Percentiles rank a stretch among this genome's conserved stretches.
Conservation (phyloP, 2,329 filamentous ascomycete genomes). For the Diaporthe velutina region DNA sequence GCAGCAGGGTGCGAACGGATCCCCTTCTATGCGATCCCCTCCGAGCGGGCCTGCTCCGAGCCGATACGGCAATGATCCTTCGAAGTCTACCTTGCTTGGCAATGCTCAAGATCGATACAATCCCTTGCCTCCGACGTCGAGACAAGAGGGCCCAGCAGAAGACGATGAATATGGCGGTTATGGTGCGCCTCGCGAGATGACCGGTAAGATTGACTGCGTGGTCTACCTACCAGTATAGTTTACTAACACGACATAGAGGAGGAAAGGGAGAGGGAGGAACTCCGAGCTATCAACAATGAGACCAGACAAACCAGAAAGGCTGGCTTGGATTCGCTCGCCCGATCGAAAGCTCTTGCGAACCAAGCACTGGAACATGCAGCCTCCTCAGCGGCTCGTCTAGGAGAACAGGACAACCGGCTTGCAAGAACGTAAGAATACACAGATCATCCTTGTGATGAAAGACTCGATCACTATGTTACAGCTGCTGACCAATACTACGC, state of each 20-base stretch:
- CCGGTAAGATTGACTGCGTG: not conserved
- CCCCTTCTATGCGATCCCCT: not conserved
- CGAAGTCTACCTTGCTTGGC: conserved; percentile 23
- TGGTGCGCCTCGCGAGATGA: conserved; percentile 78
- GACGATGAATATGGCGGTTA: conserved; percentile 62
- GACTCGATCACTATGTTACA: not conserved
- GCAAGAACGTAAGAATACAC: conserved; percentile 70
- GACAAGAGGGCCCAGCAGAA: not conserved
- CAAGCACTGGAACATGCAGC: not conserved
- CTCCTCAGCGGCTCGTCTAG: conserved; percentile 74
- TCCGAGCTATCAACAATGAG: conserved; percentile 79
- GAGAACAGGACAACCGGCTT: conserved; percentile 83
- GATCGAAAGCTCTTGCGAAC: conserved; percentile 63
- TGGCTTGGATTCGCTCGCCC: conserved; percentile 73
- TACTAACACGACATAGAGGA: conserved; percentile 71
- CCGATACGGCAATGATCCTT: not conserved
- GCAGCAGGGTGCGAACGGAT: conserved; percentile 34
- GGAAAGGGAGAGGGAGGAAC: conserved; percentile 79
- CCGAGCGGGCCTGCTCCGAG: not conserved
- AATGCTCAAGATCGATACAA: conserved; percentile 33
- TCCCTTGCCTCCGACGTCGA: not conserved
- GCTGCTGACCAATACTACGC: not conserved
- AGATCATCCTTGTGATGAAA: not conserved
- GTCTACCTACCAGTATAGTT: accelerated
- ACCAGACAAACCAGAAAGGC: conserved; percentile 83